Evolutionary conservation across 352 stramenopile species (phyloP), one percentile per base, ranked within the genome.

Genomic region (Phytophthora syringae): DNA sequence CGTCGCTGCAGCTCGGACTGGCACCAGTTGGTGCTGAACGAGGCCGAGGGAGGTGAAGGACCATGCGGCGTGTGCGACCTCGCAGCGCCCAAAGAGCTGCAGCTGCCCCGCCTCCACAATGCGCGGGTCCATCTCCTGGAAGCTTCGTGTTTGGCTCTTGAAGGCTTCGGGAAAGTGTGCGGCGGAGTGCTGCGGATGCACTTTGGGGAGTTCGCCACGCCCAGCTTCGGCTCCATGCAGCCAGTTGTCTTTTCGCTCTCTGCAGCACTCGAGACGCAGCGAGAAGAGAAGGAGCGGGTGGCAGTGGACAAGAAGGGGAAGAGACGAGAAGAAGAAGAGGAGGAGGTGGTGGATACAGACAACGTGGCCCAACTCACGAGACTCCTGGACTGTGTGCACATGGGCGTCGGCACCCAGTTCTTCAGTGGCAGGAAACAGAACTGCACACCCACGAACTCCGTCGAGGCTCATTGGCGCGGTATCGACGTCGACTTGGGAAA

Each of bases 401-500:
- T 67, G 44, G 67, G 67, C 15, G 28, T 71, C 20, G 67, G 67
- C 22, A 71, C 61, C 3, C 52, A 70, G 37, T 75, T 71, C 50
- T 75, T 75, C 52, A 75, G 67, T 32, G 16, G 28, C n/a, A 67
- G 55, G 45, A 75, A 67, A 20, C 56, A 60, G 39, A 54, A 67
- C 7, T 64, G 54, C 45, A 48, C 51, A 6, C 61, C 67, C 4
- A 64, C 50, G 10, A 64, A 70, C 22, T 42, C 56, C 1, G 55
- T 71, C 5, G 67, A 72, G 25, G 61, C 67, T 3, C 67, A 75
- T 67, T 75, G 67, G 61, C 54, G 61, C 13, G 52, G 61, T 12
- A 75, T 75, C 43, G 25, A 16, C 0, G 61, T 75, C 37, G 43
- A 74, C 37, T 3, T 43, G 7, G 25, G 55, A 11, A 60, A 60